phyloP scores from a whole-genome alignment of 75 land plant genomes.

The Adiantum capillusveneris region DNA sequence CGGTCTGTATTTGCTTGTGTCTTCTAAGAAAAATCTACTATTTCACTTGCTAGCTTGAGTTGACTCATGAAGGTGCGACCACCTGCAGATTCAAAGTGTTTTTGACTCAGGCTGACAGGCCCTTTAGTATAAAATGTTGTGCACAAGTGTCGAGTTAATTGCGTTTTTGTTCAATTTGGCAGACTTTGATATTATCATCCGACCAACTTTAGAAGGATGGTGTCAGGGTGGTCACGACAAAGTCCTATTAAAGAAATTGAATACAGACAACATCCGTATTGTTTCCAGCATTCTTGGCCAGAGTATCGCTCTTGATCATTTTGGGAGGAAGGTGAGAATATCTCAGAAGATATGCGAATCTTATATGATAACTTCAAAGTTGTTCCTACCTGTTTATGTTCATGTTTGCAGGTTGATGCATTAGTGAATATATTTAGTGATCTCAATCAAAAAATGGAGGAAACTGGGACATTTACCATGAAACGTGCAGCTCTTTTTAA shows the following conservation, averaged over 20 bases:
- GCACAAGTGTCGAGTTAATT: no score
- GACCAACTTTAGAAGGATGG: constrained; percentile 64
- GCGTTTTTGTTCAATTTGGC: no score
- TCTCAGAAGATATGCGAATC: no score
- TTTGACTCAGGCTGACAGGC: neutral
- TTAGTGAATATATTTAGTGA: constrained; percentile 76
- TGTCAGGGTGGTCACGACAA: constrained; percentile 73
- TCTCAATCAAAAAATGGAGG: constrained; percentile 64
- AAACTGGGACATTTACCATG: constrained; percentile 86
- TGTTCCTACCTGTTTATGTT: neutral
- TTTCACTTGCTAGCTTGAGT: no score
- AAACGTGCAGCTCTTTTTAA: constrained; percentile 64
- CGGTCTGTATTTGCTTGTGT: no score
- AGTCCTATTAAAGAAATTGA: constrained; percentile 53
- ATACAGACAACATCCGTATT: constrained; percentile 69
- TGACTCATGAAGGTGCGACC: no score
- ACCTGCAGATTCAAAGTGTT: neutral
- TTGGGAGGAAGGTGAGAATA: constrained; percentile 53
- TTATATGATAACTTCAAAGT: neutral
- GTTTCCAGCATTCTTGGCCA: constrained; percentile 83
- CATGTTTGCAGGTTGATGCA: constrained; percentile 43
- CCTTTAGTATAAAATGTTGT: no score
- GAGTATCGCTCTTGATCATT: constrained; percentile 82
- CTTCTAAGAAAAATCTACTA: no score
- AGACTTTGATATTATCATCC: constrained; percentile 67